A percentile compares a stretch with the other conserved stretches of the same genome.
phyloP scores from a whole-genome alignment of 345 rosid species.

The Durio zibethinus region DNA sequence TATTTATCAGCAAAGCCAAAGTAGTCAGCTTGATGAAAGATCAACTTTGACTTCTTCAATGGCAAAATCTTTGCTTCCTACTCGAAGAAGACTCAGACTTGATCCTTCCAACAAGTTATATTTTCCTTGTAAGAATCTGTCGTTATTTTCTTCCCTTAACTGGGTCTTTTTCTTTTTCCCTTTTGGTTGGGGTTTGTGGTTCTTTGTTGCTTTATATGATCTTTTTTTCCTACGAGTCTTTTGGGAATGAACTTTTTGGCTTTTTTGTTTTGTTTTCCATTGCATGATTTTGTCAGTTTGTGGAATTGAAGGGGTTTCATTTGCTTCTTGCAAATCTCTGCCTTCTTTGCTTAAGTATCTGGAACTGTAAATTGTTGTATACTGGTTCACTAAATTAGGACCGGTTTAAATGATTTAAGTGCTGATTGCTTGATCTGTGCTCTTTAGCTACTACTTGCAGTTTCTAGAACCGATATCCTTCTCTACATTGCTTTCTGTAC shows the following conservation, averaged over 20 bases:
- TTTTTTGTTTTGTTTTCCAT: not conserved
- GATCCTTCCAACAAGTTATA: conserved; percentile 74
- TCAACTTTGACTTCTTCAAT: conserved; percentile 35
- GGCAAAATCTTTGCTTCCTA: conserved; percentile 64
- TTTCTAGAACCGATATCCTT: conserved; percentile 4
- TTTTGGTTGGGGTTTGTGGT: not conserved
- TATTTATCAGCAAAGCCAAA: conserved; percentile 35
- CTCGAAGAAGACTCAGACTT: conserved; percentile 65
- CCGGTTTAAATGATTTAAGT: not conserved
- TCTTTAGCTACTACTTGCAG: not conserved
- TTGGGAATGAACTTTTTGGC: not conserved
- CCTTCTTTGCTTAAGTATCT: not conserved
- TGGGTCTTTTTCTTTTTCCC: not conserved
- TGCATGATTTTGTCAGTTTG: conserved; percentile 6
- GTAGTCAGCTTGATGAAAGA: conserved; percentile 28
- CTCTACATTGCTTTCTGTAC: not conserved
- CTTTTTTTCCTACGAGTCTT: not conserved
- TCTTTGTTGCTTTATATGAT: conserved; percentile 11
- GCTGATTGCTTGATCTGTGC: conserved; percentile 3
- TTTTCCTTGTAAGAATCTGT: conserved; percentile 50
- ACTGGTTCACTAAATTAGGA: not conserved
- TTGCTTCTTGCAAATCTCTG: not conserved
- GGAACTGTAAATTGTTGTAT: not conserved
- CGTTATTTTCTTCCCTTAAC: not conserved
- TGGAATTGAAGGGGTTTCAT: not conserved